Base-by-base conservation (phyloP, 257 asterid genomes). In the Penstemon davidsonii region DNA sequence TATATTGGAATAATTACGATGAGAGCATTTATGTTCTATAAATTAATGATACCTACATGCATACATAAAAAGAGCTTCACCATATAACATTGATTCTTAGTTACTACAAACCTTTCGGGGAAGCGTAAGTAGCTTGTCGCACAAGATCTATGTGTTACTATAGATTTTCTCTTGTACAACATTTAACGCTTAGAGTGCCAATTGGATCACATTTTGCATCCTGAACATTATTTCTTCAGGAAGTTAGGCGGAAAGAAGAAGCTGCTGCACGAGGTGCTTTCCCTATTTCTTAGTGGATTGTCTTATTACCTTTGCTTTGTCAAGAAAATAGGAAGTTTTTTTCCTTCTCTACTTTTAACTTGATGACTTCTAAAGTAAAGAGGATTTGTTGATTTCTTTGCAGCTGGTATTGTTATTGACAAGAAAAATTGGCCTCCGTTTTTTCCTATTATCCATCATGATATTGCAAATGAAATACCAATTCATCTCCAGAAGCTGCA, bases 341-440 rank as follows among this genome's bases (percentile, higher is more conserved):
- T 69, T 40, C 60, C 53, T 70, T 55, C 52, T 73, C 67, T 40
- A 33, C 38, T 62, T 45, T 58, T 9, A 36, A 50, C 69, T 60
- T 13, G n/a, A 40, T 18, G 19, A 41, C 33, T 55, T 70, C 11
- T 39, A 51, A 44, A 50, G 55, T 69, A 46, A n/a, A 68, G 51
- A 8, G 46, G 69, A 69, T 9, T 61, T 18, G 15, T 66, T 68
- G 55, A 45, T 63, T 33, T 75, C 55, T 61, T 51, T 59, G 79
- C 83, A 84, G 89, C 87, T 78, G 85, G 83, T 38, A 76, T 78
- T 78, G 91, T 85, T 72, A 71, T 87, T 65, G 95, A 92, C 84
- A 90, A 79, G 73, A 92, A 90, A 82, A 92, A 92, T 53, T 92
- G 98, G 98, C 98, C 98, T 70, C 93, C 98, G 0, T 92, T 90